phyloP scores from a whole-genome alignment of 148 eudicot species.

The Pouteria glomerata region DNA sequence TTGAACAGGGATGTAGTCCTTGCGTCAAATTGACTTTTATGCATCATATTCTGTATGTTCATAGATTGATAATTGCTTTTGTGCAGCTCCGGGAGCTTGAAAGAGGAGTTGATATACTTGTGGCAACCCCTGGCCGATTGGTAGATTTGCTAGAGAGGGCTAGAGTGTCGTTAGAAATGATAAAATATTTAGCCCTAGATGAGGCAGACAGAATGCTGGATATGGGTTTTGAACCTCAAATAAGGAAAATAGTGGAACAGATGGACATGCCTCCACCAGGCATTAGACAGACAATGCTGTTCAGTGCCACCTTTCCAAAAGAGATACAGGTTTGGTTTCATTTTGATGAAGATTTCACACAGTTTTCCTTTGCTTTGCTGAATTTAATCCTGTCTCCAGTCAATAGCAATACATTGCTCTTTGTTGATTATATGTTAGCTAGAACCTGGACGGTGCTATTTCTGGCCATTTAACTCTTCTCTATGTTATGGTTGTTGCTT shows the following conservation, averaged over 20 bases:
- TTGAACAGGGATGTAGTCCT: background rate
- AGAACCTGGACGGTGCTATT: background rate
- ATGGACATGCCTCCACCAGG: slow-evolving; percentile 58
- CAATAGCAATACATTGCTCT: background rate
- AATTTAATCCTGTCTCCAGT: background rate
- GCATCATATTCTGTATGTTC: background rate
- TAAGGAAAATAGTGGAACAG: slow-evolving; percentile 51
- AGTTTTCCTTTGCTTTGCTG: background rate
- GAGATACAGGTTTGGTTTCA: slow-evolving; percentile 42
- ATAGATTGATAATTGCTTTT: slow-evolving; percentile 6
- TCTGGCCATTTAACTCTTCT: background rate
- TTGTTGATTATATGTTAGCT: background rate
- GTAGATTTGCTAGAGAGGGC: slow-evolving; percentile 56
- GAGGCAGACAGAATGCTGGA: slow-evolving; percentile 59
- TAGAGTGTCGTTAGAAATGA: slow-evolving; percentile 49
- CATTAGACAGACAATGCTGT: slow-evolving; percentile 44
- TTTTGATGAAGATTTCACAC: background rate
- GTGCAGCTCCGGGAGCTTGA: slow-evolving; percentile 49
- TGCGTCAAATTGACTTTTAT: background rate
- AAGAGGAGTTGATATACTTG: slow-evolving; percentile 56
- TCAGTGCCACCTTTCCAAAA: slow-evolving; percentile 52
- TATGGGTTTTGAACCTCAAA: slow-evolving; percentile 61
- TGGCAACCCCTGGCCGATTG: slow-evolving; percentile 58
- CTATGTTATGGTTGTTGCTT: background rate
- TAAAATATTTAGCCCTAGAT: slow-evolving; percentile 49